Percentiles rank a stretch among this genome's conserved stretches.
Evolutionary conservation across 2,329 filamentous ascomycete species (phyloP).

Genomic region (Alternaria arborescens): DNA sequence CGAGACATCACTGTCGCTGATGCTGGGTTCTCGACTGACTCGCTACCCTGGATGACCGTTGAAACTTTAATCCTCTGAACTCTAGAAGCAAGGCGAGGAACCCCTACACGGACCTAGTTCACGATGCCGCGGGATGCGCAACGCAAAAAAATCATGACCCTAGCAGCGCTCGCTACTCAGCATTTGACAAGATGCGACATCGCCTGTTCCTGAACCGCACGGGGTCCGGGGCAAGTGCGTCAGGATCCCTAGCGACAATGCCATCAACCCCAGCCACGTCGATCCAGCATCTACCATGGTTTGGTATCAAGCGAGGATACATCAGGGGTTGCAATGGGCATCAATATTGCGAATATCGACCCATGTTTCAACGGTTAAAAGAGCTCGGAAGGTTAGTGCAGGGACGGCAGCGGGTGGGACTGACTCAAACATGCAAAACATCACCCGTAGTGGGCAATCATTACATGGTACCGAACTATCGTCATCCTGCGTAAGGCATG

Average conservation of each 20-base stretch:
- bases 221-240: conserved; percentile 13
- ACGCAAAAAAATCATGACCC: conserved; percentile 15
- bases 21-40: conserved; percentile 21
- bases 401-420: conserved; percentile 14
- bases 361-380: conserved; percentile 16
- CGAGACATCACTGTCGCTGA: conserved; percentile 8
- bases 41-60: conserved; percentile 29
- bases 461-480: conserved; percentile 8
- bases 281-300: conserved; percentile 26
- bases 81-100: conserved; percentile 9
- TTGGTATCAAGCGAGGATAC: conserved; percentile 8
- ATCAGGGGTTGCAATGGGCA: conserved; percentile 15
- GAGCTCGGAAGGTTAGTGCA: conserved; percentile 7
- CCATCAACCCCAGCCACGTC: conserved; percentile 12
- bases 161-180: conserved; percentile 13
- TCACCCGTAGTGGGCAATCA: conserved; percentile 27
- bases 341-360: conserved; percentile 13
- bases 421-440: conserved; percentile 30
- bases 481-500: conserved; percentile 10
- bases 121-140: conserved; percentile 18
- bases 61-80: conserved; percentile 25
- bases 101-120: conserved; percentile 13
- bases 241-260: conserved; percentile 5
- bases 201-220: conserved; percentile 12
- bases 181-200: conserved; percentile 14